A percentile compares a stretch with the other conserved stretches of the same genome.
Evolutionary conservation across 2,329 filamentous ascomycete species (phyloP).

Genomic region (Apiospora kogelbergensis): DNA sequence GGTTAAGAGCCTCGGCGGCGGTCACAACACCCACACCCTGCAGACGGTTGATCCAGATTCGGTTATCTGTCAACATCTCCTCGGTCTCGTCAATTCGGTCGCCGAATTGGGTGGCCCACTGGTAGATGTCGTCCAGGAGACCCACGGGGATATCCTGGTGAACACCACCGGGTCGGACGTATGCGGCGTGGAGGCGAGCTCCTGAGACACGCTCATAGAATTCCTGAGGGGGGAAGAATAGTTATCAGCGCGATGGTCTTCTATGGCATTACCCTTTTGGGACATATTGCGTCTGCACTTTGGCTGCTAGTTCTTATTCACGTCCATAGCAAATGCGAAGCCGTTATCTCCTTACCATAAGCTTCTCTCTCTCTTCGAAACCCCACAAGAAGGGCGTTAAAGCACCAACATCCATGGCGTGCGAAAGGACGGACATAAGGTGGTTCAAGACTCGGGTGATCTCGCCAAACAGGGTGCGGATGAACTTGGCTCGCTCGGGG

Average conservation of each 20-base stretch:
- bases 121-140: constrained; percentile 97
- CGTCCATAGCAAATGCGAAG: neutral
- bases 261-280: neutral
- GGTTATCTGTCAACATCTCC: constrained; percentile 97
- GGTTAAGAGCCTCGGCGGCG: constrained; percentile 93
- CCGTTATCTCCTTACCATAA: constrained; percentile 74
- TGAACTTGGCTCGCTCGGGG: constrained; percentile 93
- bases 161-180: constrained; percentile 94
- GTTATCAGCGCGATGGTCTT: neutral
- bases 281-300: constrained; percentile 9
- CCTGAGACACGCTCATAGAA: constrained; percentile 99
- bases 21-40: constrained; percentile 89
- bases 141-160: constrained; percentile 93
- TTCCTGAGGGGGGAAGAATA: constrained; percentile 62
- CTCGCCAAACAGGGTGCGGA: constrained; percentile 92
- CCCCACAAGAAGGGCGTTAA: constrained; percentile 98
- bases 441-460: constrained; percentile 95
- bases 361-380: constrained; percentile 98
- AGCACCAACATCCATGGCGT: constrained; percentile 98
- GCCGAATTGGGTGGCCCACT: constrained; percentile 98
- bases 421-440: constrained; percentile 94
- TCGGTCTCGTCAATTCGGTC: constrained; percentile 99
- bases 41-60: constrained; percentile 96
- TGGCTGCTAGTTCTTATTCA: constrained; percentile 8
- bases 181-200: constrained; percentile 94